Conservation (phyloP, 169 alveolate genomes). For the Perkinsus olseni region DNA sequence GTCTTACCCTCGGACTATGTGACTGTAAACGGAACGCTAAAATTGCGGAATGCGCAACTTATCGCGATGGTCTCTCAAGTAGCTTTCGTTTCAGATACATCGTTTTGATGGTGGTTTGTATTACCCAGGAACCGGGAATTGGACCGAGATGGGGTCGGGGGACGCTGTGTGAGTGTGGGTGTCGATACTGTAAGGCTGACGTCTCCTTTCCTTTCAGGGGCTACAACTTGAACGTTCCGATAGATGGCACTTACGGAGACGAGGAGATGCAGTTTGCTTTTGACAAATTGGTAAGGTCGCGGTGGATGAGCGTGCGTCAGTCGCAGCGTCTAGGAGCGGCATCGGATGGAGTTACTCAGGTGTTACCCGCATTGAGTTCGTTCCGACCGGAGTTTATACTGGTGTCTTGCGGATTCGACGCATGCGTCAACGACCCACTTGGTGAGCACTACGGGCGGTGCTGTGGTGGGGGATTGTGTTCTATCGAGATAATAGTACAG, state of each 20-base stretch:
- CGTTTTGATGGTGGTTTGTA: conserved; percentile 50
- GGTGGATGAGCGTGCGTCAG: conserved; percentile 34
- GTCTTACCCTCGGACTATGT: too few relatives aligned
- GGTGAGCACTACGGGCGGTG: conserved; percentile 31
- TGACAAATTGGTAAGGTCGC: background rate
- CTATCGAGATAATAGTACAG: too few relatives aligned
- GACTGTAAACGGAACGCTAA: too few relatives aligned
- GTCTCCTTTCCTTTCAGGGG: background rate
- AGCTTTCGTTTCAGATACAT: too few relatives aligned
- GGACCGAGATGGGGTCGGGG: conserved; percentile 38
- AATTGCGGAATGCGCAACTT: too few relatives aligned
- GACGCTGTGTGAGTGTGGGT: conserved; percentile 36
- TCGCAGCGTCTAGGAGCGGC: conserved; percentile 20
- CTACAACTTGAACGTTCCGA: background rate
- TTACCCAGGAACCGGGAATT: conserved; percentile 76
- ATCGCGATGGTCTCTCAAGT: too few relatives aligned
- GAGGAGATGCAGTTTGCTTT: background rate
- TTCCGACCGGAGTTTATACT: conserved; percentile 87
- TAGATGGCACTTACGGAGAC: background rate
- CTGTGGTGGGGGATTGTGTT: conserved; percentile 44
- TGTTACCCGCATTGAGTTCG: conserved; percentile 69
- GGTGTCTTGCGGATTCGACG: conserved; percentile 88
- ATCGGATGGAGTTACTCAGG: conserved; percentile 37
- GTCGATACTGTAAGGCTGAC: conserved; percentile 7
- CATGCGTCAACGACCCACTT: conserved; percentile 60